A percentile compares a stretch with the other conserved stretches of the same genome.
Conservation (phyloP, 768 basidiomycete genomes). For the Leccinellum albellum region DNA sequence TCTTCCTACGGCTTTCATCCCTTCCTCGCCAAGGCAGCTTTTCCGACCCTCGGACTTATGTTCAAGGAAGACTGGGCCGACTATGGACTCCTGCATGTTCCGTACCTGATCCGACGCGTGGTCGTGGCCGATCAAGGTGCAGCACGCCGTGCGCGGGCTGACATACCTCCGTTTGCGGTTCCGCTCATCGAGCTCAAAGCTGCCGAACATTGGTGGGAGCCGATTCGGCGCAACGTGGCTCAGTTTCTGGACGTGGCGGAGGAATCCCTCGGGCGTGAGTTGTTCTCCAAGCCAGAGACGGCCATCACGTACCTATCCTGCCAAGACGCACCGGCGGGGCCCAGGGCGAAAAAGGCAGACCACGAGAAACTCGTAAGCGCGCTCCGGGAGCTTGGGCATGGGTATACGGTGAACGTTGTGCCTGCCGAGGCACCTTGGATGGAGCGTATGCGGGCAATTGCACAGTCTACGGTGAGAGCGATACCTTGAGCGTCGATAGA, state of each 20-base stretch:
- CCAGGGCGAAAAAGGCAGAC: conserved; percentile 50
- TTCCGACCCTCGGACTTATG: conserved; percentile 64
- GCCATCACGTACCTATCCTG: conserved; percentile 67
- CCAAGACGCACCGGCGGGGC: conserved; percentile 49
- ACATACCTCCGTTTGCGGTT: conserved; percentile 32
- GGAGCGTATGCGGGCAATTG: conserved; percentile 60
- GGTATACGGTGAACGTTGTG: conserved; percentile 55
- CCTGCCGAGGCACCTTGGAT: conserved; percentile 53
- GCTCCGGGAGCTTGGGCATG: conserved; percentile 48
- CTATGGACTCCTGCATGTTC: conserved; percentile 59
- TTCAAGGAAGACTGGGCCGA: conserved; percentile 78
- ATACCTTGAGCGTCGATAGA: background rate
- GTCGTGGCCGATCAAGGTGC: conserved; percentile 77
- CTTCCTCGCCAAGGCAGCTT: conserved; percentile 66
- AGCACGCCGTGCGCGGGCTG: conserved; percentile 37
- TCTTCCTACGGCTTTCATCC: conserved; percentile 69
- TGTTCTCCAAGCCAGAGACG: conserved; percentile 32
- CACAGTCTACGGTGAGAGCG: conserved; percentile 56
- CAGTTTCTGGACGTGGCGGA: conserved; percentile 38
- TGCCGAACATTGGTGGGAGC: conserved; percentile 69
- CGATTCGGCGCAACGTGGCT: conserved; percentile 43
- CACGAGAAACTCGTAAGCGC: conserved; percentile 60
- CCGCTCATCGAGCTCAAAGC: conserved; percentile 41
- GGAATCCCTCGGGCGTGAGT: conserved; percentile 12
- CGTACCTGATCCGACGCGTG: conserved; percentile 72